Evolutionary conservation across 441 rosid species (phyloP), one percentile per base, ranked within the genome.

Genomic region (Adansonia gregorii): DNA sequence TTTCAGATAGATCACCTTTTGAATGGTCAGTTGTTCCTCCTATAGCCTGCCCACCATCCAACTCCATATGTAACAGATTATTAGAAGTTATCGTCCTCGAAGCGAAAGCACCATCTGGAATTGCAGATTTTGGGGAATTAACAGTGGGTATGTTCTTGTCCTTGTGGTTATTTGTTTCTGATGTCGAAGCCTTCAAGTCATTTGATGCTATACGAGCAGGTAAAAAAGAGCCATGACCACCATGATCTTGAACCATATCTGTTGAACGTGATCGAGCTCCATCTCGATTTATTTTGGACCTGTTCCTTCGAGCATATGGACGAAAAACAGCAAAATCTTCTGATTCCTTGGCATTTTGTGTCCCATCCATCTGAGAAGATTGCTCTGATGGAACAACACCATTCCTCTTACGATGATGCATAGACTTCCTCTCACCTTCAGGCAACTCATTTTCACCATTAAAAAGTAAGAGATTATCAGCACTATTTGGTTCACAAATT

Each of bases 321-420:
- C 97, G 98, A 78, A 97, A 87, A 83, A 92, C 89, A 73, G 97
- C 96, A 72, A 97, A 93, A 89, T 97, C 99, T 87, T 94, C 99
- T 51, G 96, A 86, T 75, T 93, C 98, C 86, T 90, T 97, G 76
- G 87, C 82, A 86, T 85, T 89, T 80, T 83, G 94, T 76, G 88
- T 81, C 71, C 91, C 87, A 80, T 83, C 94, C 78, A 83, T 86
- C 84, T 82, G 91, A 31, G 89, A 87, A 79, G 94, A 90, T 80
- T 88, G 91, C 81, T 89, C 94, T 69, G 94, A 89, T 80, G 87
- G 91, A 81, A 85, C 83, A 76, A 82, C 65, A 81, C 64, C 85
- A 79, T 81, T 88, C 82, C 90, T 92, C 82, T 86, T 85, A 81
- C 80, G 88, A 78, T 83, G 82, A 83, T 85, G 87, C 67, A 75